These are phyloP conservation scores for Haemoproteus tartakovskyi DNA, from an alignment of 169 alveolate species.

Conservation along the genomic window DNA sequence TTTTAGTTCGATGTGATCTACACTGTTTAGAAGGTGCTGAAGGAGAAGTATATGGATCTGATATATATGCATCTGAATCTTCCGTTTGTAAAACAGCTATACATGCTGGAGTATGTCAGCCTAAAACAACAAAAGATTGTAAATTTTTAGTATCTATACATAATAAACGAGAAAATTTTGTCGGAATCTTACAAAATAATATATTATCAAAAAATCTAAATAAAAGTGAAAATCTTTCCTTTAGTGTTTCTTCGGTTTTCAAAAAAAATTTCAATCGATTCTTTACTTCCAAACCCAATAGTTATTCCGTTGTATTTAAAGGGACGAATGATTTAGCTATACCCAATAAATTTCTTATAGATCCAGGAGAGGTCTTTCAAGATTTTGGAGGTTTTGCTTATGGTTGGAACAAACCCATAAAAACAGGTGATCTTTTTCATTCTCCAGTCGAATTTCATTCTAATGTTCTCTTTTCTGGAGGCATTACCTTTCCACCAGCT, in stretches of 20 bases:
- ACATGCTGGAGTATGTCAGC: slow-evolving; percentile 41
- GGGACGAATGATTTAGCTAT: neutral
- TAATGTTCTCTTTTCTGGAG: slow-evolving; percentile 29
- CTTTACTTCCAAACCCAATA: slow-evolving; percentile 5
- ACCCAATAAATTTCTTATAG: slow-evolving; percentile 29
- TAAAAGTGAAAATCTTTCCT: slow-evolving; percentile 10
- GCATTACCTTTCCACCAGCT: slow-evolving; percentile 55
- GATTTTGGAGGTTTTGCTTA: slow-evolving; percentile 16
- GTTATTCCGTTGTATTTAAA: slow-evolving; percentile 53
- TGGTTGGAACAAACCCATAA: slow-evolving; percentile 30
- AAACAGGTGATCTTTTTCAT: too few relatives aligned
- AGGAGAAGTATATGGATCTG: slow-evolving; percentile 42
- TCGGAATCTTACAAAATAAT: slow-evolving; percentile 34
- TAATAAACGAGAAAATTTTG: neutral
- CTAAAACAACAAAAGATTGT: neutral
- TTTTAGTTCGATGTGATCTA: slow-evolving; percentile 61
- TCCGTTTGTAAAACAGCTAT: slow-evolving; percentile 28
- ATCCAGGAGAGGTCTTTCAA: slow-evolving; percentile 23
- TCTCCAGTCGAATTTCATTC: too few relatives aligned
- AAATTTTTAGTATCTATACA: slow-evolving; percentile 8
- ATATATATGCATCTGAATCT: slow-evolving; percentile 22
- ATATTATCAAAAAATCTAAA: slow-evolving; percentile 12
- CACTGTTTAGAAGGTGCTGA: slow-evolving; percentile 27
- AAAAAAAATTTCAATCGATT: neutral
- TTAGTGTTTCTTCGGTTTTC: slow-evolving; percentile 1